Evolutionary conservation across 192 early-diverging fungal genomes (phyloP).

Genomic region (Gonapodya sp.): DNA sequence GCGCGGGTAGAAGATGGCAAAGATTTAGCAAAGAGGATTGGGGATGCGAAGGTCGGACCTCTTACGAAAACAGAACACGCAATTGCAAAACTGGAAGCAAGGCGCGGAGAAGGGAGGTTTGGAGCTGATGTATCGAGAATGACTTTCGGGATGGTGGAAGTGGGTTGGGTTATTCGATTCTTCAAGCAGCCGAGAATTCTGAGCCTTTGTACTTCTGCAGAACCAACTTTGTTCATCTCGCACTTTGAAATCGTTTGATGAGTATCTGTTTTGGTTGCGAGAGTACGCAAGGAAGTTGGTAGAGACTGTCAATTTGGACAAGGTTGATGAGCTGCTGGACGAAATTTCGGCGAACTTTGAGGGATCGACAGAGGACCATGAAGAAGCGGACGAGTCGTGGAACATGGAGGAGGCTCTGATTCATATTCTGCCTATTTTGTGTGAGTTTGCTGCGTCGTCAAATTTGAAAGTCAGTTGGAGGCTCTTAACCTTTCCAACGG

Average conservation of each 20-base stretch:
- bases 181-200: no score
- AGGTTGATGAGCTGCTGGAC: not conserved
- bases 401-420: not conserved
- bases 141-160: not conserved
- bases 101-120: no score
- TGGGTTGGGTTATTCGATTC: not conserved
- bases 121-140: not conserved
- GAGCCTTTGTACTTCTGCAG: not conserved
- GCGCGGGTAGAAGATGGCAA: not conserved
- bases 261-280: not conserved
- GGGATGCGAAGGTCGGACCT: not conserved
- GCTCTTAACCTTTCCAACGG: not conserved
- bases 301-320: not conserved
- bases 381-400: not conserved
- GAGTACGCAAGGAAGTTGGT: not conserved
- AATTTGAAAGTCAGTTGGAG: not conserved
- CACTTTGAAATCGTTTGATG: not conserved
- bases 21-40: not conserved
- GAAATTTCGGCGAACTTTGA: not conserved
- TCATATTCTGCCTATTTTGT: not conserved
- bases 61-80: not conserved
- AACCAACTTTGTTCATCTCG: not conserved
- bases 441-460: not conserved
- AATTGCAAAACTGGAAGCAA: no score
- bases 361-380: not conserved